Evolutionary conservation across 768 basidiomycete genomes (phyloP), one percentile per base, ranked within the genome.

Genomic region (Collybia sordida): DNA sequence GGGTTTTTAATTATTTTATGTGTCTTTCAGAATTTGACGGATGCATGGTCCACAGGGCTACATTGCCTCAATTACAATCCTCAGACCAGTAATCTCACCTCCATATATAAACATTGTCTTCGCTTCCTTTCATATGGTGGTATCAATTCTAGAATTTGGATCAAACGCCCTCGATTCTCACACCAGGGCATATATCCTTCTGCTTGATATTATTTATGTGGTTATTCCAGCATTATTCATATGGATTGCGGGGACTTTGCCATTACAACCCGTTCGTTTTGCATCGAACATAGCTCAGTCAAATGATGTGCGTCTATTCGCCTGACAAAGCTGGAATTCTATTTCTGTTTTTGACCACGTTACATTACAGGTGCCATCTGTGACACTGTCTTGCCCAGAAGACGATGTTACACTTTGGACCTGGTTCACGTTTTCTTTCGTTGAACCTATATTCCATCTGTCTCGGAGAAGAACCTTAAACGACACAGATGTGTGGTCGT

Each of bases 371-470:
- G 65, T 69, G 18, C 81, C 84, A 2, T 79, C 81, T 6, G 70
- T 64, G 45, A 57, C 58, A 7, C 57, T 75, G 24, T 76, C 83
- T 3, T 80, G 78, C 60, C 85, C 86, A 6, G 86, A 88, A 63
- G 86, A 88, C 59, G 71, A 75, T 56, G 80, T 78, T 21, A 80
- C 68, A 31, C 66, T 88, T 14, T 86, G 84, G 83, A 69, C 76
- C n/a, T 88, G 86, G 86, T 73, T 71, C 34, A 77, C 73, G 1
- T 85, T 85, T 58, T 78, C 80, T 1, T 88, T 85, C 56, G 73
- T 87, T 5, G 75, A 83, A 53, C 86, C 86, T 3, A 68, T 88
- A 19, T 74, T 87, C 52, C 58, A 70, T 43, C 62, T 85, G 18
- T 80, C 84, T 0, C 71, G 64, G 51, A 64, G 67, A 35, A 70